phyloP scores from a whole-genome alignment of 2,329 filamentous ascomycete species.

The Aspergillus carbonarius region DNA sequence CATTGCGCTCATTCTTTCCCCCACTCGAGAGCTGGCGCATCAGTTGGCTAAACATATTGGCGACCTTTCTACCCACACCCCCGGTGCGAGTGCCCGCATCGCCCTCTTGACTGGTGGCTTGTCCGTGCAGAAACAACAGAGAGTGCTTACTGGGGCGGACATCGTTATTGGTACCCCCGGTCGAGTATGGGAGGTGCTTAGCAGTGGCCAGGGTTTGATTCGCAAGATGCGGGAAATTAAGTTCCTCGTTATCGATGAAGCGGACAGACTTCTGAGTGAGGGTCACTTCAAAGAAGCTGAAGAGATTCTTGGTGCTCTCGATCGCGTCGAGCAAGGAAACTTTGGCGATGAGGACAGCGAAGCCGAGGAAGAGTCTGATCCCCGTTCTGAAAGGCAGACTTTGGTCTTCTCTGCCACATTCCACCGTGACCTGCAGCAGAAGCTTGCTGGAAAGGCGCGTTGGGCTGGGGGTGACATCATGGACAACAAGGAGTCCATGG shows the following conservation, averaged over 20 bases:
- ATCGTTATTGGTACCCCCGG: constrained; percentile 93
- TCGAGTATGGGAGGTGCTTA: constrained; percentile 90
- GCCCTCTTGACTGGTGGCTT: constrained; percentile 89
- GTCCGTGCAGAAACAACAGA: constrained; percentile 91
- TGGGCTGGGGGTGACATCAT: constrained; percentile 59
- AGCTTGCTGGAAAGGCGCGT: constrained; percentile 75
- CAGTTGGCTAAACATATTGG: constrained; percentile 83
- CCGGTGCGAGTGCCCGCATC: constrained; percentile 62
- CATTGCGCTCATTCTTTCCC: constrained; percentile 79
- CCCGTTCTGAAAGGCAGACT: constrained; percentile 64
- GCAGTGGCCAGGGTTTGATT: constrained; percentile 68
- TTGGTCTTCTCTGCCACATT: constrained; percentile 97
- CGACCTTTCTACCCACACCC: constrained; percentile 66
- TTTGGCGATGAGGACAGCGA: constrained; percentile 27
- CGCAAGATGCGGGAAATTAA: constrained; percentile 68
- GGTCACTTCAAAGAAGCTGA: constrained; percentile 94
- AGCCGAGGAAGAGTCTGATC: constrained; percentile 45
- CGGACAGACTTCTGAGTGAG: constrained; percentile 84
- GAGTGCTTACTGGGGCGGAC: constrained; percentile 78
- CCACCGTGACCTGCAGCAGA: constrained; percentile 85
- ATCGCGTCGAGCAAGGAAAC: constrained; percentile 56
- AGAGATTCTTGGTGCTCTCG: constrained; percentile 79
- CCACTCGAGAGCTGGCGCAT: constrained; percentile 89
- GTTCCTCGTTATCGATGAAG: constrained; percentile 91
- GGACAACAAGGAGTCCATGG: constrained; percentile 78